Conservation (phyloP, 2,329 filamentous ascomycete genomes). For the Thermomyces lanuginosus region DNA sequence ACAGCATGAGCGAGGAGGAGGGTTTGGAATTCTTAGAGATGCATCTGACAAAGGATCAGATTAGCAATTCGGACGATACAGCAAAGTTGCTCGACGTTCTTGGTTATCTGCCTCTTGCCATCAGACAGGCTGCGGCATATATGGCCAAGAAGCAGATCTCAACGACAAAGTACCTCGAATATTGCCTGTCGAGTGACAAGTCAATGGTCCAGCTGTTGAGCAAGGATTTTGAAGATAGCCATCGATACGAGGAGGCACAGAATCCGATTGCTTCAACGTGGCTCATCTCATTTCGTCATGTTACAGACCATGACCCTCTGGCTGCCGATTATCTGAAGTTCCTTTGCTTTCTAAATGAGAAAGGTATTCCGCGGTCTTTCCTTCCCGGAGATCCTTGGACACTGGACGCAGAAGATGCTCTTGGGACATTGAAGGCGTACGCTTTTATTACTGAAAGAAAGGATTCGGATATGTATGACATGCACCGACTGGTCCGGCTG, state of each 20-base stretch:
- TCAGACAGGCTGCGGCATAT: slow-evolving; percentile 27
- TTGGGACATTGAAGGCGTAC: slow-evolving; percentile 12
- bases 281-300: slow-evolving; percentile 5
- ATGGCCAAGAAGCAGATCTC: slow-evolving; percentile 16
- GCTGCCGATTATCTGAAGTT: slow-evolving; percentile 14
- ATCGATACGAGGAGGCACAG: slow-evolving; percentile 15
- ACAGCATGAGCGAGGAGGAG: slow-evolving; percentile 5
- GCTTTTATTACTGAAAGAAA: slow-evolving; percentile 7
- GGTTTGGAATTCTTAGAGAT: slow-evolving; percentile 6
- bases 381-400: slow-evolving; percentile 7
- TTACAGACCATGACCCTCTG: slow-evolving; percentile 7
- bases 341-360: slow-evolving; percentile 15
- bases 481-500: slow-evolving; percentile 19
- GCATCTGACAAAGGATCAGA: slow-evolving; percentile 2
- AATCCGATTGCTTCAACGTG: slow-evolving; percentile 1
- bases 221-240: slow-evolving; percentile 19
- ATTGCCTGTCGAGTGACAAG: slow-evolving; percentile 12
- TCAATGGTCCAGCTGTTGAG: slow-evolving; percentile 18
- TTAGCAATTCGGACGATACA: slow-evolving; percentile 4
- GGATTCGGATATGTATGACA: too few species aligned
- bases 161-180: slow-evolving; percentile 7
- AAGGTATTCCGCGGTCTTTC: slow-evolving; percentile 13
- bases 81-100: slow-evolving; percentile 8
- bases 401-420: slow-evolving; percentile 6
- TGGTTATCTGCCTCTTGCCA: slow-evolving; percentile 23